Percentiles rank a stretch among this genome's conserved stretches.
phyloP scores from a whole-genome alignment of 306 rosid species.

The Boehmeria nivea region DNA sequence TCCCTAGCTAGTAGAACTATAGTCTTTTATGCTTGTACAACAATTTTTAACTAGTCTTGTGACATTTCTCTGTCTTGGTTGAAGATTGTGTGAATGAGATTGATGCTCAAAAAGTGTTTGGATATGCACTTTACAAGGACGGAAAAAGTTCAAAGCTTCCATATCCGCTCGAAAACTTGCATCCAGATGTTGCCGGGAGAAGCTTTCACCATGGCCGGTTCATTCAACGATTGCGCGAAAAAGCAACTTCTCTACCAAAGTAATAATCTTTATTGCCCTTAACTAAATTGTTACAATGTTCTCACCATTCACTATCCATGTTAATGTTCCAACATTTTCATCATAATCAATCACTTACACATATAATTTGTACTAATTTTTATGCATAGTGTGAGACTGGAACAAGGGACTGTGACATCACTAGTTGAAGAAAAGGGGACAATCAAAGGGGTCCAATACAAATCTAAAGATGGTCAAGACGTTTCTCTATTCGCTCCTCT shows the following conservation, averaged over 20 bases:
- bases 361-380: no score
- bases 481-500: slow-evolving; percentile 52
- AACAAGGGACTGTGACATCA: slow-evolving; percentile 16
- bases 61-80: not conserved
- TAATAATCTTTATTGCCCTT: not conserved
- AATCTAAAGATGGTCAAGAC: slow-evolving; percentile 3
- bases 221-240: slow-evolving; percentile 1
- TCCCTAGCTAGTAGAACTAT: no score
- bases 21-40: no score
- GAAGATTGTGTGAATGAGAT: slow-evolving; percentile 12
- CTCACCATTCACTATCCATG: no score
- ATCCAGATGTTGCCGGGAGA: slow-evolving; percentile 10
- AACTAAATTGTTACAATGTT: no score
- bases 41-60: no score
- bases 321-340: no score
- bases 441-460: slow-evolving; percentile 10
- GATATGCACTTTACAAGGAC: slow-evolving; percentile 1
- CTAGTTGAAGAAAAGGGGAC: slow-evolving; percentile 4
- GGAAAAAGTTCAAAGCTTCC: not conserved
- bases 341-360: no score
- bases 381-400: slow-evolving; percentile 9
- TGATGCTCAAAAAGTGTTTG: slow-evolving; percentile 9
- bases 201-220: slow-evolving; percentile 12
- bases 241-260: slow-evolving; percentile 9
- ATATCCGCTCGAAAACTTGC: not conserved